phyloP scores from a whole-genome alignment of 2,329 filamentous ascomycete species.

The Lasiodiplodia hormozganensis region DNA sequence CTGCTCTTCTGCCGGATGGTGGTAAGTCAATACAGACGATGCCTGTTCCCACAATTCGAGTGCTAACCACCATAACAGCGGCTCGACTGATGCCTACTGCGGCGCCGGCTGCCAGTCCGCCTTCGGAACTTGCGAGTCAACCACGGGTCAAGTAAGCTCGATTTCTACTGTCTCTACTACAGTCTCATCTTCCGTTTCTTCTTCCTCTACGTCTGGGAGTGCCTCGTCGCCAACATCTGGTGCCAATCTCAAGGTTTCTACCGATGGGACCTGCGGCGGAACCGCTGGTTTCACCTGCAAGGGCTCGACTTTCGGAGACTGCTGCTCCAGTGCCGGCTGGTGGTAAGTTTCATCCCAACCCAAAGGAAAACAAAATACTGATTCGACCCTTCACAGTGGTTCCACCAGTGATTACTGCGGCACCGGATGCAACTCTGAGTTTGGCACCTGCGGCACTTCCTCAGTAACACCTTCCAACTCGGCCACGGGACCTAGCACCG shows the following conservation, averaged over 20 bases:
- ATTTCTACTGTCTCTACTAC: conserved; percentile 30
- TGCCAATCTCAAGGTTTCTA: conserved; percentile 42
- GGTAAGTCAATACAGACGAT: background rate
- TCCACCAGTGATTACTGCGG: conserved; percentile 40
- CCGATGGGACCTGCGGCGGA: conserved; percentile 52
- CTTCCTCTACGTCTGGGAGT: conserved; percentile 17
- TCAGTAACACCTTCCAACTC: conserved; percentile 16
- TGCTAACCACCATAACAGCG: conserved; percentile 10
- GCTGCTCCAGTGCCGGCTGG: conserved; percentile 52
- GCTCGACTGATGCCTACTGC: conserved; percentile 35
- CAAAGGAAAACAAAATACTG: background rate
- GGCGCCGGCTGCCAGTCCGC: conserved; percentile 38
- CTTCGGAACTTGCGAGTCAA: conserved; percentile 37
- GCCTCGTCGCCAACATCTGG: conserved; percentile 23
- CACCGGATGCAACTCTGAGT: conserved; percentile 41
- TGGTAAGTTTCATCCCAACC: conserved; percentile 38
- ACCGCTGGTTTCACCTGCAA: conserved; percentile 50
- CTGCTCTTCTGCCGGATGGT: conserved; percentile 36
- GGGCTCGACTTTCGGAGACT: conserved; percentile 52
- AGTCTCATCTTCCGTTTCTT: conserved; percentile 11
- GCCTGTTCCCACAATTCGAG: background rate
- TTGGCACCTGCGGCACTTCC: conserved; percentile 40
- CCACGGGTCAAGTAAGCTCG: conserved; percentile 26
- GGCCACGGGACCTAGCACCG: background rate
- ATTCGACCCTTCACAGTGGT: conserved; percentile 27